Evolutionary conservation across 805 yeast genomes (phyloP), one percentile per base, ranked within the genome.

Genomic region (Debaryomyces prosopidis): DNA sequence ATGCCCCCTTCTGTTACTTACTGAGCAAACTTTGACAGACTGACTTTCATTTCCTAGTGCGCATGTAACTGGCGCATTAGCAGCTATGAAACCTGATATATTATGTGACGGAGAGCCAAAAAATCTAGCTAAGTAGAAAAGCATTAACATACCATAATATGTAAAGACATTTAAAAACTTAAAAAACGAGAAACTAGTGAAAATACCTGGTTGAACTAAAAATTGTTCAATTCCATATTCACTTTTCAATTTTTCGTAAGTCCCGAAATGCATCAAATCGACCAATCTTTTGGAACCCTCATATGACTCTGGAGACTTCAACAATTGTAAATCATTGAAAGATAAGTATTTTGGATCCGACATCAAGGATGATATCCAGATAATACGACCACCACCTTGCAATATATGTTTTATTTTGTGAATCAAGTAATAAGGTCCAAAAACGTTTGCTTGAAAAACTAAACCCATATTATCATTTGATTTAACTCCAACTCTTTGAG

Each of bases 371-470:
- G 95, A 84, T 32, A 94, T 81, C 97, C 97, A 91, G 20, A 90
- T 71, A 32, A 90, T 71, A 45, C 78, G 77, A 0, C 94, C 90
- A 3, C 85, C 84, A 26, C 69, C 66, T 2, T 72, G 69, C n/a
- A 91, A 66, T 31, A 81, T 65, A 2, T 80, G 80, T 33, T 73
- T 63, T 16, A 92, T 66, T 50, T 79, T 82, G 53, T 86, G 87
- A 43, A 91, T 75, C 43, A 94, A 69, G 63, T 84, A 94, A 69
- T 87, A 91, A 2, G 98, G 98, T 0, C 96, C 96, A 68, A 94
- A 89, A n/a, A 92, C 96, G 60, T 94, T 94, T 4, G 94, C 95
- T 66, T 94, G 96, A 70, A 92, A 94, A 3, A 90, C 89, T 26
- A 87, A 69, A 1, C 98, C 97, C 73, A 92, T 55, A 0, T 81